Percentiles rank a stretch among this genome's conserved stretches.
These are phyloP conservation scores for Fusarium sp. DNA, from an alignment of 2,329 filamentous ascomycete species.

Conservation along the genomic window DNA sequence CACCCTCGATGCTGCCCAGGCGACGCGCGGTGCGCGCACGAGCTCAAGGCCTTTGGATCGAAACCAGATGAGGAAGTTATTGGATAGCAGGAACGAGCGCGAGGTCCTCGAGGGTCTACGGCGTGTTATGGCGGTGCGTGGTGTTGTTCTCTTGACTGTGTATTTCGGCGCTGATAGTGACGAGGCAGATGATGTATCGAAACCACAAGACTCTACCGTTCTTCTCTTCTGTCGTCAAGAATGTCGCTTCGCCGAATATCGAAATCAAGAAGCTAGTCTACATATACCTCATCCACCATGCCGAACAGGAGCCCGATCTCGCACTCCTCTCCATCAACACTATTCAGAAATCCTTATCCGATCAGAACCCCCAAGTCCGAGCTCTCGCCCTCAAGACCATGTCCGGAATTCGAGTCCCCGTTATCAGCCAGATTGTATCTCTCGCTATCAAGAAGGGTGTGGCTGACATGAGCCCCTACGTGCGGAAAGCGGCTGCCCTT, in stretches of 20 bases:
- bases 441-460: conserved; percentile 94
- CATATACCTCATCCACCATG: conserved; percentile 96
- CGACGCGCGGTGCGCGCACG: conserved; percentile 74
- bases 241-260: conserved; percentile 91
- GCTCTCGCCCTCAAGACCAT: conserved; percentile 95
- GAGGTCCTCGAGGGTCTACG: conserved; percentile 93
- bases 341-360: conserved; percentile 96
- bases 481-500: conserved; percentile 90
- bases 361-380: conserved; percentile 88
- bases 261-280: conserved; percentile 99
- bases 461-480: conserved; percentile 93
- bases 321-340: conserved; percentile 97
- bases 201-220: conserved; percentile 88
- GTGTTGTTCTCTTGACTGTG: not conserved
- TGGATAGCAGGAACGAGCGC: conserved; percentile 92
- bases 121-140: conserved; percentile 83
- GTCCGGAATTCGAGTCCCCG: conserved; percentile 95
- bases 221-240: conserved; percentile 99
- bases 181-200: conserved; percentile 87
- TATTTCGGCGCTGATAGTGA: conserved; percentile 4
- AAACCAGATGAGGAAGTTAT: conserved; percentile 90
- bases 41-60: conserved; percentile 74
- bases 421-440: conserved; percentile 97
- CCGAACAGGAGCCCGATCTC: conserved; percentile 94
- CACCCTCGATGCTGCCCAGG: conserved; percentile 95